Base-by-base conservation (phyloP, 352 stramenopile species). In the Blastocystis sp. region DNA sequence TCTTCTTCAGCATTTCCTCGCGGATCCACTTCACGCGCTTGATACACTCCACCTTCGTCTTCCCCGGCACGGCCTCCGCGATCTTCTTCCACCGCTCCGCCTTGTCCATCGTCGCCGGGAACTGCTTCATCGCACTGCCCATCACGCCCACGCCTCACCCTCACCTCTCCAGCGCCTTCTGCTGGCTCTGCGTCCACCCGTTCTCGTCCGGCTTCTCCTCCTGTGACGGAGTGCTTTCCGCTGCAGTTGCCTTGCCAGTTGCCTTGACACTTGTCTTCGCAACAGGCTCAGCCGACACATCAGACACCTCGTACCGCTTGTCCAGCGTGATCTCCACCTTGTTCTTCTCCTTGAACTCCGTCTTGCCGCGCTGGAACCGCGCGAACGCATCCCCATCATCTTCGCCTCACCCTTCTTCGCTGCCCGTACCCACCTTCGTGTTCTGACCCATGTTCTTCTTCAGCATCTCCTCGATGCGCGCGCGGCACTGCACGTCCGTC, bases 41-140 rank as follows among this genome's bases (percentile, higher is more conserved):
- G 1, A 95, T 91, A 89, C 94, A 97, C n/a, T 96, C 90, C 87
- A 95, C 94, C 90, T 95, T 96, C 17, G 89, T 93, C 88, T 95
- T 96, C 14, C 92, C 93, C 21, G 87, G 62, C 38, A 97, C 93
- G 19, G 88, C 90, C 34, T 91, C 91, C 19, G 93, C 91, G 89
- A 97, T 96, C 28, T 56, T 90, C 10, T 91, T 92, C 94, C 94
- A 97, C 23, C 94, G 91, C 90, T 96, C 94, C 89, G 95, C 95
- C 88, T 96, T 96, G n/a, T 96, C 93, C 92, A 97, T 95, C 34
- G 90, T 61, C 10, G 89, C 90, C 41, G 93, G 93, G 89, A 91
- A 95, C 23, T 92, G 92, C 23, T 86, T 86, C 4, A 97, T 77
- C 7, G 84, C 89, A 45, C 77, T 87, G 79, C 38, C 52, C 19